Percentiles rank a stretch among this genome's conserved stretches.
Conservation (phyloP, 306 rosid genomes). For the Geum urbanum region DNA sequence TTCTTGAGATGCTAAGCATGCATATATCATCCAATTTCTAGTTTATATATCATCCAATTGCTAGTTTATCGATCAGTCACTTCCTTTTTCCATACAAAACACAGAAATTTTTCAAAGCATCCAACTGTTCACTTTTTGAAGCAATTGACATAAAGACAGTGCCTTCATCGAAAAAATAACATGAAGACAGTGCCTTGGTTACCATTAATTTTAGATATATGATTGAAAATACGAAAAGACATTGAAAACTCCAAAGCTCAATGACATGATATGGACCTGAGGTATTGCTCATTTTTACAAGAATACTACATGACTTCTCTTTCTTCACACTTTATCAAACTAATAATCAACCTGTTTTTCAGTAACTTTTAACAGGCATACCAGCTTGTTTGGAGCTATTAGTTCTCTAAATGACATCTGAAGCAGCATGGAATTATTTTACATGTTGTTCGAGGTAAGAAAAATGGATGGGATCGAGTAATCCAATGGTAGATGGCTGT, state of each 20-base stretch:
- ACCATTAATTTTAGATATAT: no score
- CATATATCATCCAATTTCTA: background rate
- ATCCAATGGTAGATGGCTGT: background rate
- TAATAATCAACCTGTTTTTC: background rate
- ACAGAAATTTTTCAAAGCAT: background rate
- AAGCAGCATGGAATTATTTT: background rate
- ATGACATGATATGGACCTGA: background rate
- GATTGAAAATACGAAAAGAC: conserved; percentile 1
- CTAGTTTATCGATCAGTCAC: no score
- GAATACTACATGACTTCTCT: background rate
- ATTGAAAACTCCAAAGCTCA: background rate
- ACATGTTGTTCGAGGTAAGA: background rate
- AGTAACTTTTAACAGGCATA: no score
- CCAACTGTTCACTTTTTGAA: background rate
- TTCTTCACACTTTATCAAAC: background rate
- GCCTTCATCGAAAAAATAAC: no score
- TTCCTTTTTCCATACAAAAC: background rate
- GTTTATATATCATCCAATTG: background rate
- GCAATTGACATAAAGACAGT: background rate
- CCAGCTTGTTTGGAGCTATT: background rate
- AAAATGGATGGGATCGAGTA: background rate
- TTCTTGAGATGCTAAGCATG: conserved; percentile 13
- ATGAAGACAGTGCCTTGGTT: no score
- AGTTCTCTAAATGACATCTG: background rate
- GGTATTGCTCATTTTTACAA: background rate